Evolutionary conservation across 192 early-diverging fungal species (phyloP), one percentile per base, ranked within the genome.

Genomic region (Gigaspora rosea): DNA sequence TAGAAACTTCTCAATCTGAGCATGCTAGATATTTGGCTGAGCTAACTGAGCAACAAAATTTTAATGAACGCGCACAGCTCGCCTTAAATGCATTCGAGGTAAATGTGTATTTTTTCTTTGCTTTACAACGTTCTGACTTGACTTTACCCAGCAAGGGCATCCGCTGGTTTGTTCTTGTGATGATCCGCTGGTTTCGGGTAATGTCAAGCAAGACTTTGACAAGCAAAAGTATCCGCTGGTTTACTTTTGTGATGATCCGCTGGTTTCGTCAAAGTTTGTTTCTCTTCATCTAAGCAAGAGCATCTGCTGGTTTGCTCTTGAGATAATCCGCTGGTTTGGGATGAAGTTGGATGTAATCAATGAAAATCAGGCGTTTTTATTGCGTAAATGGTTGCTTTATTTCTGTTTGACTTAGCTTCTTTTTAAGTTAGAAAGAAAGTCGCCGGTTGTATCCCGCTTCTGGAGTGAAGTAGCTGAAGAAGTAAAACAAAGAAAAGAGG

Each of bases 201-300:
- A 70, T 70, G 20, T 70, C 3, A 76, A 63, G 46, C 51, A 76
- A 27, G 75, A 41, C 65, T 67, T 76, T 76, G 69, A 76, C 75
- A 18, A 76, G 75, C 51, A 76, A 76, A 52, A 68, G 75, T 63
- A 76, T 76, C 75, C 69, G n/a, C 75, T 41, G 62, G 75, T 76
- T 63, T 76, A 63, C 75, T 49, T 52, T 76, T 76, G 51, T 76
- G 75, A 76, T 62, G 48, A 68, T 50, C 75, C 46, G 9, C 27
- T 22, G 75, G 33, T 67, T 76, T 20, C 22, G 75, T 54, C 16
- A 54, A 18, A 15, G 16, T 54, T 54, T 15, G 51, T 54, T 54
- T 54, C 16, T 54, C 75, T 76, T 76, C 18, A 76, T 68, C 65
- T 47, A 54, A 76, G 75, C 63, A 76, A 76, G 64, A 76, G 75